Base-by-base conservation (phyloP, 1,284 basidiomycete species). In the Bjerkandera adusta region DNA sequence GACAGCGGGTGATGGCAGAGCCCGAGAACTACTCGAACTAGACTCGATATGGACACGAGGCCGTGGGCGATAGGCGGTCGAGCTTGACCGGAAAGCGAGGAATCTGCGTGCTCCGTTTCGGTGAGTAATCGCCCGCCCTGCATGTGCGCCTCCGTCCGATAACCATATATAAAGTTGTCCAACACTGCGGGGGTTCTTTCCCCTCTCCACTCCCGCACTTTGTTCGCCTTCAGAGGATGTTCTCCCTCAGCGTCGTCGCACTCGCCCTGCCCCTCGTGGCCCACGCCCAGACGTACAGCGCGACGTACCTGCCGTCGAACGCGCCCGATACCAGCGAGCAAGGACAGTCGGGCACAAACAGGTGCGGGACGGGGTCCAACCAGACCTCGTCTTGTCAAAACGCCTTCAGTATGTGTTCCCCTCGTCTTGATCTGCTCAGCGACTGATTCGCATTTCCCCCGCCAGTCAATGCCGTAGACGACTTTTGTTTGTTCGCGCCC, bases 381-480 rank as follows among this genome's bases (percentile, higher is more conserved):
- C 81, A 83, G 63, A 70, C 68, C 8, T 83, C 81, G 3, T 64
- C 67, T 50, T 89, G 85, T 64, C 87, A 89, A 57, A 83, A 81
- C 55, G 77, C 73, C 2, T 84, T 73, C 61, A 57, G 83, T 83
- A 58, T 56, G 77, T 60, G 5, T 16, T 34, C 22, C 10, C 33
- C n/a, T 42, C 46, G 12, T 24, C 43, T 21, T 29, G 13, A 40
- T 18, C 39, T 49, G 18, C 43, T 34, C 42, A 6, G 26, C 36
- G 41, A 33, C 11, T 30, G 27, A 43, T 4, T 34, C 29, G 20
- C 32, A 50, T 45, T 52, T 21, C 38, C 66, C 11, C 36, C 18
- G 38, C 24, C 51, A 79, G 81, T 85, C 21, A 86, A 86, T 61
- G 76, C 76, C 16, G 69, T 79, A 16, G 69, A 77, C 37, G 85